A percentile compares a stretch with the other conserved stretches of the same genome.
Evolutionary conservation across 2,329 filamentous ascomycete species (phyloP).

Genomic region (Bipolaris victoriae): DNA sequence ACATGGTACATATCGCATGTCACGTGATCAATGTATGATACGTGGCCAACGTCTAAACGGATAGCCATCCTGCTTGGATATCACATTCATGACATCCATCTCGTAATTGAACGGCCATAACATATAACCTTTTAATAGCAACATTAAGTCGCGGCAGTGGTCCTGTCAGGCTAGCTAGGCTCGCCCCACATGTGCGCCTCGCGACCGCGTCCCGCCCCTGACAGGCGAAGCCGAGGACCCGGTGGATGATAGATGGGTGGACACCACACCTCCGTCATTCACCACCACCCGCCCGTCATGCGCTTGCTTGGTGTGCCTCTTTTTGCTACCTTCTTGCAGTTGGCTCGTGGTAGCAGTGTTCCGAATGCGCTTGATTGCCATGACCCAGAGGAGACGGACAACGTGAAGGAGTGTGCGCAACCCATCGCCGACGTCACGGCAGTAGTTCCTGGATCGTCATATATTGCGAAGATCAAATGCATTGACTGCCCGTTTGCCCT

Average conservation of each 20-base stretch:
- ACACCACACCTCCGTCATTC: slow-evolving; percentile 11
- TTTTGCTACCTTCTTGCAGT: slow-evolving; percentile 16
- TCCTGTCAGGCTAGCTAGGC: neutral
- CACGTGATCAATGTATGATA: too few relatives aligned
- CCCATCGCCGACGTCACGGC: slow-evolving; percentile 34
- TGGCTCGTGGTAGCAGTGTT: slow-evolving; percentile 13
- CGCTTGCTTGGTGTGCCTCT: slow-evolving; percentile 11
- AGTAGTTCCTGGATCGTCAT: slow-evolving; percentile 32
- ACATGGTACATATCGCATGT: too few relatives aligned
- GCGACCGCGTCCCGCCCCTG: slow-evolving; percentile 1
- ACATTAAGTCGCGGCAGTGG: too few relatives aligned
- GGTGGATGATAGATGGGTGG: slow-evolving; percentile 10
- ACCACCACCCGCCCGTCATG: slow-evolving; percentile 19
- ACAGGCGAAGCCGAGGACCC: slow-evolving; percentile 1
- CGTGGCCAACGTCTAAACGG: too few relatives aligned
- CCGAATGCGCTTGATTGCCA: slow-evolving; percentile 26
- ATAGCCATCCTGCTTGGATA: too few relatives aligned
- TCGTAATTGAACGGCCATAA: too few relatives aligned
- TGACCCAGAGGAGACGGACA: slow-evolving; percentile 5
- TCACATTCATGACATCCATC: too few relatives aligned
- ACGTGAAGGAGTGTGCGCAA: slow-evolving; percentile 26
- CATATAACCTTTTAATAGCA: too few relatives aligned
- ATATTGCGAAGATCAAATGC: slow-evolving; percentile 42
- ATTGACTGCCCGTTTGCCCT: slow-evolving; percentile 33
- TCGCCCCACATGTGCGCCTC: neutral